These are phyloP conservation scores for Voacanga thouarsii DNA, from an alignment of 257 asterid species.

Conservation along the genomic window DNA sequence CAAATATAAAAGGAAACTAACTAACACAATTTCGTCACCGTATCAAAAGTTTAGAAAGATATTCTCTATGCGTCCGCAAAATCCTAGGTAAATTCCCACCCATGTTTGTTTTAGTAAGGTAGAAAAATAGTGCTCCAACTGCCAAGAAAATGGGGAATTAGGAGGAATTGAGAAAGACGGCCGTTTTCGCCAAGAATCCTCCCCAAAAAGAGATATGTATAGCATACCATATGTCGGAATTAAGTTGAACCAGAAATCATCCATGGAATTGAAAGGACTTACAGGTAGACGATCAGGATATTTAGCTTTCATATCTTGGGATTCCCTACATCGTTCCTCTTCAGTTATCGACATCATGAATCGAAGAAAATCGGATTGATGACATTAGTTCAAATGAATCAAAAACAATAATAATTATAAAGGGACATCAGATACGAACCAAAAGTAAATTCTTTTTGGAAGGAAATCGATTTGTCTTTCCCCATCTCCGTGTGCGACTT, in stretches of 20 bases:
- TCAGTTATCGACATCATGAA: constrained; percentile 16
- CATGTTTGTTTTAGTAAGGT: too few relatives aligned
- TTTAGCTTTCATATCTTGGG: constrained; percentile 73
- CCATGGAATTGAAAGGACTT: constrained; percentile 14
- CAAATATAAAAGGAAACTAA: not conserved
- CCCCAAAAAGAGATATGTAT: not conserved
- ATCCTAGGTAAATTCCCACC: not conserved
- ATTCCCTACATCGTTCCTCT: constrained; percentile 71
- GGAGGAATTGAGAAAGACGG: not conserved
- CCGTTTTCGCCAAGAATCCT: not conserved
- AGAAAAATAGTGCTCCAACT: not conserved
- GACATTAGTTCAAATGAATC: not conserved
- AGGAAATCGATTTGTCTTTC: constrained; percentile 39
- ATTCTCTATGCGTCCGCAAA: not conserved
- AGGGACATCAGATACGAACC: constrained; percentile 35
- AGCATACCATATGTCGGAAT: not conserved
- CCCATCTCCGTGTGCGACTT: constrained; percentile 43
- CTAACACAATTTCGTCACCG: not conserved
- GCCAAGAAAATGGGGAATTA: not conserved
- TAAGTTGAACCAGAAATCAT: not conserved
- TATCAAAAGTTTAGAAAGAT: too few relatives aligned
- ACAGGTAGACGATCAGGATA: constrained; percentile 94
- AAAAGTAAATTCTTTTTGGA: constrained; percentile 53
- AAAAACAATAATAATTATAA: not conserved
- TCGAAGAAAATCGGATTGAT: not conserved